Evolutionary conservation across 1,139 yeast species (phyloP).

Genomic region (Groenewaldozyma auringiensis): DNA sequence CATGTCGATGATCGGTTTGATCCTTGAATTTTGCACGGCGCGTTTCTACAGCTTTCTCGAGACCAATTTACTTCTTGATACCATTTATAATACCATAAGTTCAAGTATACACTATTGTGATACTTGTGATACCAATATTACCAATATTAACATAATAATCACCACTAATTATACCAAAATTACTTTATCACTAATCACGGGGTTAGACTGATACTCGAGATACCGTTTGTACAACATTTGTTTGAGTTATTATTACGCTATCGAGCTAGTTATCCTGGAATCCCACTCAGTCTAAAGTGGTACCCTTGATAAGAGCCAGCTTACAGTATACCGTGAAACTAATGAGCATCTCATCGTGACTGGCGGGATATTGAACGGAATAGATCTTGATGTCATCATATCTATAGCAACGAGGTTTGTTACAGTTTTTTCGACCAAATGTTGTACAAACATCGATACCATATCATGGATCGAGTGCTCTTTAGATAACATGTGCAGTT

Average conservation of each 20-base stretch:
- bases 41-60: too few relatives aligned
- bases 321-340: not conserved
- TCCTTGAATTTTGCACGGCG: too few relatives aligned
- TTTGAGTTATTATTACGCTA: not conserved
- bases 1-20: too few relatives aligned
- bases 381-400: not conserved
- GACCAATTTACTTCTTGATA: too few relatives aligned
- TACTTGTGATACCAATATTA: not conserved
- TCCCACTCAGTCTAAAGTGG: not conserved
- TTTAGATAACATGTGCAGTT: not conserved
- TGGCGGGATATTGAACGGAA: not conserved
- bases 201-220: not conserved
- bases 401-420: not conserved
- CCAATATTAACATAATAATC: not conserved
- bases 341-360: not conserved
- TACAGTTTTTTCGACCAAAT: not conserved
- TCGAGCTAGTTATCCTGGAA: not conserved
- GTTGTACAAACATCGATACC: not conserved
- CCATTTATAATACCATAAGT: not conserved
- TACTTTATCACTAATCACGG: too few relatives aligned
- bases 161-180: too few relatives aligned
- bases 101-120: not conserved
- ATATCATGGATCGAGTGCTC: not conserved
- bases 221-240: not conserved
- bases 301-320: not conserved